phyloP scores from a whole-genome alignment of 345 rosid species.

The Brassica juncea region DNA sequence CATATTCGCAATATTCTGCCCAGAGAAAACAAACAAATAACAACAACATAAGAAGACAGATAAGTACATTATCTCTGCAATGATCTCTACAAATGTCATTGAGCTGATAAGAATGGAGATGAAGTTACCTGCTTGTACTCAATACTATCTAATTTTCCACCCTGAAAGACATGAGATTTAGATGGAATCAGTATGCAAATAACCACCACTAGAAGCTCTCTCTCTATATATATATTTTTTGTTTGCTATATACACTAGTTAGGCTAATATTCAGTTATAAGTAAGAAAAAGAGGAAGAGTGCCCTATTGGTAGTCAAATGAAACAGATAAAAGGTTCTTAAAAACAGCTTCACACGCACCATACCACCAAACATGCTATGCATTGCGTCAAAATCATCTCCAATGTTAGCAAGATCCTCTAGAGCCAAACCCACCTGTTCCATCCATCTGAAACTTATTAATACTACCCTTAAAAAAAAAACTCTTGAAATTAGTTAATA shows the following conservation, averaged over 20 bases:
- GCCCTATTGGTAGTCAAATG: background rate
- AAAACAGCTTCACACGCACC: slow-evolving; percentile 52
- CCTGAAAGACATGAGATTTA: slow-evolving; percentile 51
- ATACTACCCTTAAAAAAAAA: background rate
- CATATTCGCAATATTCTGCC: slow-evolving; percentile 50
- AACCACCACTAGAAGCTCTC: background rate
- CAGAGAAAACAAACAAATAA: background rate
- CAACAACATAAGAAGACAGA: background rate
- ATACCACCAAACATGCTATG: slow-evolving; percentile 61
- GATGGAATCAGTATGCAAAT: slow-evolving; percentile 21
- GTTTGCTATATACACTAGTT: background rate
- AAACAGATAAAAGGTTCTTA: background rate
- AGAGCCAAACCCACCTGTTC: background rate
- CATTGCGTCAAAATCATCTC: slow-evolving; percentile 51
- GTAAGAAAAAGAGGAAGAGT: background rate
- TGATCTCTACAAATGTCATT: background rate
- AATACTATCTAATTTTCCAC: slow-evolving; percentile 69
- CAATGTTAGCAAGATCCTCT: background rate
- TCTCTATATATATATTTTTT: no score
- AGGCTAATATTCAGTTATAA: background rate
- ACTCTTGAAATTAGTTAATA: background rate
- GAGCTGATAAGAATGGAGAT: background rate
- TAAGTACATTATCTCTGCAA: background rate
- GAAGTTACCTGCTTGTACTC: slow-evolving; percentile 78
- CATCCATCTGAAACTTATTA: background rate